Conservation (phyloP, 129 eudicot genomes). For the Helianthus annuus region DNA sequence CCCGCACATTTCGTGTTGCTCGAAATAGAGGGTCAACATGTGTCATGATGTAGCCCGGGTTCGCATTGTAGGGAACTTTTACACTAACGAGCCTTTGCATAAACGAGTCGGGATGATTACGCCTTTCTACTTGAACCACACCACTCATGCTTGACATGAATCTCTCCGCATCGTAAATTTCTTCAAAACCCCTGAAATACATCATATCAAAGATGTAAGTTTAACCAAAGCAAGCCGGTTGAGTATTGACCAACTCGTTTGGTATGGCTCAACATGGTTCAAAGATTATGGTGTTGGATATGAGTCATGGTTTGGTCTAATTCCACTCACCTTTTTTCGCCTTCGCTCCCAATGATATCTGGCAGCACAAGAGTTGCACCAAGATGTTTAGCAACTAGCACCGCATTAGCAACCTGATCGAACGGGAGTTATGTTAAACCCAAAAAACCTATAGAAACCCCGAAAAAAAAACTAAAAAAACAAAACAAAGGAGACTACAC, state of each 20-base stretch:
- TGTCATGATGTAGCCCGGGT: constrained; percentile 42
- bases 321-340: constrained; percentile 53
- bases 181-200: constrained; percentile 56
- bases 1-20: constrained; percentile 37
- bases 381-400: constrained; percentile 58
- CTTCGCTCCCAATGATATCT: constrained; percentile 54
- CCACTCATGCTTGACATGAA: constrained; percentile 59
- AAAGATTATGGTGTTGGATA: neutral
- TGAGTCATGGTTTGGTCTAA: neutral
- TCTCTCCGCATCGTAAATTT: constrained; percentile 53
- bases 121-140: constrained; percentile 53
- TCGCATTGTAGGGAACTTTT: constrained; percentile 59
- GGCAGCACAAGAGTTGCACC: constrained; percentile 86
- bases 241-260: neutral
- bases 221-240: neutral
- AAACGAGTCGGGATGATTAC: constrained; percentile 28
- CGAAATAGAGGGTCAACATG: constrained; percentile 53
- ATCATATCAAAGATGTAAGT: constrained; percentile 16
- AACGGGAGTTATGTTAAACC: constrained; percentile 13
- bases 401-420: constrained; percentile 66
- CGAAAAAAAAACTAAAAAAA: neutral
- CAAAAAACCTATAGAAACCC: neutral
- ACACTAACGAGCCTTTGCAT: constrained; percentile 35
- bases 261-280: neutral
- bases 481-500: constrained; percentile 30